phyloP scores from a whole-genome alignment of 1,284 basidiomycete species.

The Xerocomus amazonicus region DNA sequence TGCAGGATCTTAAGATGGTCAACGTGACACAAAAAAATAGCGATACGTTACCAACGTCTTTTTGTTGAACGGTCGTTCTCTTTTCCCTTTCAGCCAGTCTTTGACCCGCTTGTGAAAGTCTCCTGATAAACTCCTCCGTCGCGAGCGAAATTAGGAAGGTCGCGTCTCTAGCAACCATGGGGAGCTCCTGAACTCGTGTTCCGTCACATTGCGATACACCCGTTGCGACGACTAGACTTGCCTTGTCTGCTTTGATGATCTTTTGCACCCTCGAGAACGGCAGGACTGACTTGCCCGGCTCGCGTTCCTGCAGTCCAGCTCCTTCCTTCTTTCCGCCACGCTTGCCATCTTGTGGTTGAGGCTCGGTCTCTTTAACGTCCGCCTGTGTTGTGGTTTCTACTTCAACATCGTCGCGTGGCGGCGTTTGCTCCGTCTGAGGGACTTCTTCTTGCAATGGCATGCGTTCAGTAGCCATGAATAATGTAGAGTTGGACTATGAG shows the following conservation, averaged over 20 bases:
- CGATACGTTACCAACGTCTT: constrained; percentile 57
- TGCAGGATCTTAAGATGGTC: constrained; percentile 25
- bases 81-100: constrained; percentile 59
- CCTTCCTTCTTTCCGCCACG: constrained; percentile 24
- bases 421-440: constrained; percentile 3
- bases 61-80: constrained; percentile 63
- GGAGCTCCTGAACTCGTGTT: constrained; percentile 53
- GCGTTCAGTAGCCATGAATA: constrained; percentile 17
- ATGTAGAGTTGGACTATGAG: background rate
- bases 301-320: constrained; percentile 32
- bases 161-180: constrained; percentile 69
- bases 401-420: constrained; percentile 11
- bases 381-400: constrained; percentile 7
- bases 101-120: constrained; percentile 58
- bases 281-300: constrained; percentile 61
- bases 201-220: background rate
- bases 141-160: constrained; percentile 70
- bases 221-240: constrained; percentile 22
- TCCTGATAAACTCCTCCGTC: constrained; percentile 74
- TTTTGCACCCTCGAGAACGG: constrained; percentile 73
- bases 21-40: background rate
- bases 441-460: constrained; percentile 7
- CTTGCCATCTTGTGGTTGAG: constrained; percentile 10
- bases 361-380: constrained; percentile 7
- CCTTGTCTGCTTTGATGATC: constrained; percentile 79